These are phyloP conservation scores for Calonectria multiphialidica DNA, from an alignment of 2,329 filamentous ascomycete species.

Conservation along the genomic window DNA sequence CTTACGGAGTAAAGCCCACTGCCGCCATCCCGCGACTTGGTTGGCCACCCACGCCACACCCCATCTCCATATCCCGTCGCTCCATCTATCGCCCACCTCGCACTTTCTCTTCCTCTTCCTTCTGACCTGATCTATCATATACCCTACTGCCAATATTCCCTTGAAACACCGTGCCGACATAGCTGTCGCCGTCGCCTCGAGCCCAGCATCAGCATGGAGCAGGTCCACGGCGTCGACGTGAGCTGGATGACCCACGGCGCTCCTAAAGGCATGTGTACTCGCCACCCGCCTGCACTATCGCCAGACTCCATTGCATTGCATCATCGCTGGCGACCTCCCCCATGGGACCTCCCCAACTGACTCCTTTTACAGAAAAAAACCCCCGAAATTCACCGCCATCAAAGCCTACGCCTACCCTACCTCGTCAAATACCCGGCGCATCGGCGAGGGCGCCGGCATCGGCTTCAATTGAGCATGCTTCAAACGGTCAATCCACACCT, in stretches of 20 bases:
- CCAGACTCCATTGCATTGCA: constrained; percentile 28
- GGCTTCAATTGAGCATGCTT: constrained; percentile 34
- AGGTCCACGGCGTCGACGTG: constrained; percentile 85
- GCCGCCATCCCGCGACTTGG: constrained; percentile 16
- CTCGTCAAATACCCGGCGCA: constrained; percentile 48
- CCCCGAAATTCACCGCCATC: constrained; percentile 46
- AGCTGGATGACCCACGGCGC: constrained; percentile 89
- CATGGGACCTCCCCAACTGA: constrained; percentile 22
- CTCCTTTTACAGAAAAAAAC: constrained; percentile 43
- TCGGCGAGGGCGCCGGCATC: constrained; percentile 44
- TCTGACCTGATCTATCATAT: constrained; percentile 3
- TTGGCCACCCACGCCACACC: constrained; percentile 11
- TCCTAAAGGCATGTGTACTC: constrained; percentile 76
- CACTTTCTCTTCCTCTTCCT: neutral
- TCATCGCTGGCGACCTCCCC: neutral
- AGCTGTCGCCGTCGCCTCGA: constrained; percentile 23
- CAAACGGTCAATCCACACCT: constrained; percentile 39
- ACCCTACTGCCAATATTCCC: neutral
- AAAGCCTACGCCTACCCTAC: constrained; percentile 45
- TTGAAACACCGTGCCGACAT: constrained; percentile 12
- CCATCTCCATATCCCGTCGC: constrained; percentile 10
- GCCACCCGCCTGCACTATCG: constrained; percentile 34
- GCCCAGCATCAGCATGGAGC: constrained; percentile 72
- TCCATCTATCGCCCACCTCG: constrained; percentile 12
- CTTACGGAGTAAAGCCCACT: constrained; percentile 12